These are phyloP conservation scores for Stygiomarasmius scandens DNA, from an alignment of 1,284 basidiomycete genomes.

Conservation along the genomic window DNA sequence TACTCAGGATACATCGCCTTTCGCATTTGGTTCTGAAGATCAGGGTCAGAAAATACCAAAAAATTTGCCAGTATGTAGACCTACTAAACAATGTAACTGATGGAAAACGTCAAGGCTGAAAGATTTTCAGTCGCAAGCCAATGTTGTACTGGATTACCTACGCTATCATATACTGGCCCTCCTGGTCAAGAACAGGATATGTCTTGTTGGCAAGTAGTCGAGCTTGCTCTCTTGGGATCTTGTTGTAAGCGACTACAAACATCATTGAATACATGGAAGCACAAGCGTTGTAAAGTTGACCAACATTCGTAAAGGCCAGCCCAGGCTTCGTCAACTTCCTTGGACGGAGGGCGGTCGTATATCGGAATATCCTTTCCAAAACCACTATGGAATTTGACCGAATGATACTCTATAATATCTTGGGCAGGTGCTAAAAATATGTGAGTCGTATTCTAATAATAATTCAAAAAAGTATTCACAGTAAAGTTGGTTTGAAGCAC, in stretches of 20 bases:
- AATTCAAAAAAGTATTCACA: constrained; percentile 2
- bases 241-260: constrained; percentile 21
- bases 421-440: constrained; percentile 22
- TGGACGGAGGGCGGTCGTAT: constrained; percentile 24
- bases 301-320: constrained; percentile 23
- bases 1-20: constrained; percentile 20
- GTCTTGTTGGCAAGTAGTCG: constrained; percentile 22
- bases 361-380: constrained; percentile 23
- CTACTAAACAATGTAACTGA: constrained; percentile 19
- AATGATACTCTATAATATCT: constrained; percentile 21
- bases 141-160: background rate
- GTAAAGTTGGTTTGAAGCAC: constrained; percentile 3
- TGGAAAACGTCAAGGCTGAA: constrained; percentile 16
- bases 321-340: constrained; percentile 26
- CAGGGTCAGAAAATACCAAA: background rate
- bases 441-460: background rate
- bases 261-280: background rate
- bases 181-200: constrained; percentile 25
- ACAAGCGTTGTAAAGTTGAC: background rate
- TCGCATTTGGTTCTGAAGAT: constrained; percentile 16
- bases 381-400: constrained; percentile 25
- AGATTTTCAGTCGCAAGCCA: constrained; percentile 3
- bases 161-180: constrained; percentile 25
- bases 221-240: constrained; percentile 24
- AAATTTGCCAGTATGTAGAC: background rate